phyloP scores from a whole-genome alignment of 352 stramenopile species.

The Pythium volutum region DNA sequence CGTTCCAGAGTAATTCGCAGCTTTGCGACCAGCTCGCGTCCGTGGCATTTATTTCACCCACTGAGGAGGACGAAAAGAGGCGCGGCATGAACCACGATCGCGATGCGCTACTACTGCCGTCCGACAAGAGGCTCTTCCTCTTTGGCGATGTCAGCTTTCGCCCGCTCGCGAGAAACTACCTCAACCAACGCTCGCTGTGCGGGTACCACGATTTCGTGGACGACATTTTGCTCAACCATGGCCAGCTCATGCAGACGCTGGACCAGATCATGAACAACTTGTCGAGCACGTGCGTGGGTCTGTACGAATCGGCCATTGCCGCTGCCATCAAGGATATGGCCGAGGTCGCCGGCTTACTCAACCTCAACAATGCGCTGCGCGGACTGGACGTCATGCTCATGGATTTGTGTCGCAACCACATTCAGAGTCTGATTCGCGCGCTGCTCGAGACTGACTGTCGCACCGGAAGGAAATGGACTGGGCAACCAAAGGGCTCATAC shows the following conservation, averaged over 20 bases:
- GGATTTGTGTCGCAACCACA: slow-evolving; percentile 56
- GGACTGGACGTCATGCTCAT: slow-evolving; percentile 43
- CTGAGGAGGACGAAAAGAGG: slow-evolving; percentile 43
- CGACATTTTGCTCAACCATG: slow-evolving; percentile 47
- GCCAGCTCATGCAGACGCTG: slow-evolving; percentile 31
- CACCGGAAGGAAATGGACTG: slow-evolving; percentile 34
- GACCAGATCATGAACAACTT: slow-evolving; percentile 54
- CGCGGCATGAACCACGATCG: slow-evolving; percentile 23
- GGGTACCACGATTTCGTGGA: slow-evolving; percentile 61
- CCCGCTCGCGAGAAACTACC: slow-evolving; percentile 36
- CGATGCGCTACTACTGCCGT: slow-evolving; percentile 33
- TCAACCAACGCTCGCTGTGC: slow-evolving; percentile 35
- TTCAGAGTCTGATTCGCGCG: slow-evolving; percentile 50
- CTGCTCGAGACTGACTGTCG: slow-evolving; percentile 47
- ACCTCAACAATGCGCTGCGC: slow-evolving; percentile 35
- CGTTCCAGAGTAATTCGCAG: slow-evolving; percentile 39
- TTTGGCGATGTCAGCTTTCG: slow-evolving; percentile 33
- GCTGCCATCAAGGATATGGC: slow-evolving; percentile 35
- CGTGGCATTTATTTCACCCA: slow-evolving; percentile 45
- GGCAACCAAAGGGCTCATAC: slow-evolving; percentile 17
- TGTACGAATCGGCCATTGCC: slow-evolving; percentile 50
- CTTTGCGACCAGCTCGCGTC: slow-evolving; percentile 42
- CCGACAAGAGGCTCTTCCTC: slow-evolving; percentile 30
- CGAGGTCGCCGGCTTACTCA: slow-evolving; percentile 25
- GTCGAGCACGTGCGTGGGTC: slow-evolving; percentile 34